phyloP scores from a whole-genome alignment of 495 filamentous ascomycete species.

The Penicillium lividum region DNA sequence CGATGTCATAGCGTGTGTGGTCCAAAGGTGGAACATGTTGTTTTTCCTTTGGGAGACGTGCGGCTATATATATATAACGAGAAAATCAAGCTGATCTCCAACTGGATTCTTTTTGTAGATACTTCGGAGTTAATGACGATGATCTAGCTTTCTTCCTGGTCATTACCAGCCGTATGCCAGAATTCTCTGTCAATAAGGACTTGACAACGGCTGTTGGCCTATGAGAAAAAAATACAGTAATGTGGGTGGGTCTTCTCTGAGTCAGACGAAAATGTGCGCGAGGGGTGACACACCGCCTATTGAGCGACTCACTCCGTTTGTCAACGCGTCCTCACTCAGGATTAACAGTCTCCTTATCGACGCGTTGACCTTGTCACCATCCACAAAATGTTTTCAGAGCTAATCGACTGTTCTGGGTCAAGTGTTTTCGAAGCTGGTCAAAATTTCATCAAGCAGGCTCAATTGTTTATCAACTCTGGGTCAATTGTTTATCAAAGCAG shows the following conservation, averaged over 20 bases:
- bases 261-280: background rate
- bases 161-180: too few species aligned
- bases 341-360: constrained; percentile 4
- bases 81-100: too few species aligned
- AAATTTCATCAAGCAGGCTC: too few species aligned
- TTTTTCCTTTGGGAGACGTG: too few species aligned
- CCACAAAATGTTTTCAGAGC: too few species aligned
- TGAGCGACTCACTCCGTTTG: constrained; percentile 1
- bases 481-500: too few species aligned
- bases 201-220: constrained; percentile 2
- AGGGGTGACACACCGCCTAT: constrained; percentile 6
- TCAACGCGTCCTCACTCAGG: constrained; percentile 3
- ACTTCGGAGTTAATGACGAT: background rate
- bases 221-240: constrained; percentile 2
- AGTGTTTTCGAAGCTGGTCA: too few species aligned
- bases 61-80: too few species aligned
- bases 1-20: background rate
- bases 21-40: too few species aligned
- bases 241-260: background rate
- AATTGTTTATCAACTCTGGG: too few species aligned
- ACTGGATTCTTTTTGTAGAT: constrained; percentile 3
- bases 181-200: background rate
- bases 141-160: background rate
- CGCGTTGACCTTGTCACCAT: background rate
- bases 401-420: too few species aligned